Base-by-base conservation (phyloP, 2,329 filamentous ascomycete species). In the Metarhizium sp. region DNA sequence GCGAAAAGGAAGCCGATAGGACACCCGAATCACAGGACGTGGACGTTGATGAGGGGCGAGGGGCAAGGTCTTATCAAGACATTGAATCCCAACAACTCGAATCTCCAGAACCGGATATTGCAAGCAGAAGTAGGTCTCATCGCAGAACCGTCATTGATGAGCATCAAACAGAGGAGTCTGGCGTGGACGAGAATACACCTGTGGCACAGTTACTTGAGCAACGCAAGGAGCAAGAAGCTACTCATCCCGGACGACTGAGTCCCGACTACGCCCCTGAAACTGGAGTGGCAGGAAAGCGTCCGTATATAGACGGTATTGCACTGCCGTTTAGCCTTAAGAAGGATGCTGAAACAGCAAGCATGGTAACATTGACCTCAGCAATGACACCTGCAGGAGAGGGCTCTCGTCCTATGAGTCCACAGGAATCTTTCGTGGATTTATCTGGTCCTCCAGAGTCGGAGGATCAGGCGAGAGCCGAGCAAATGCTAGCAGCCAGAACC, bases 291-390 rank as follows among this genome's bases (percentile, higher is more conserved):
- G 80, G 80, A 5, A 87, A 85, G 63, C 75, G 87, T 2, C 85
- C 87, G 0, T 84, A 83, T 49, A 75, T 87, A 6, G 82, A 81
- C 20, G 85, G 86, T 0, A 80, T 90, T 30, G 86, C 88, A 0
- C 79, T 89, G 61, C 88, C 88, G 0, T 92, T 92, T 64, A 87
- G 81, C 55, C 67, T 92, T 14, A 78, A 79, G 53, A 79, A 79
- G 60, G 78, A 86, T 20, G 79, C 80, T 2, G 79, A 82, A 4
- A 87, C 82, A 18, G 85, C 85, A 1, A 90, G 86, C 70, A 89
- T 87, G 78, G 71, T 86, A 53, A 90, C 87, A 0, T 69, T 90
- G 20, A 73, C 75, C 40, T 81, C 79, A 10, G 63, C 67, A 16
- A 56, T 56, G 18, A 69, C 61, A 14, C 65, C 64, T 20, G n/a